A percentile compares a stretch with the other conserved stretches of the same genome.
Evolutionary conservation across 129 eudicot genomes (phyloP).

Genomic region (Arctium minus): DNA sequence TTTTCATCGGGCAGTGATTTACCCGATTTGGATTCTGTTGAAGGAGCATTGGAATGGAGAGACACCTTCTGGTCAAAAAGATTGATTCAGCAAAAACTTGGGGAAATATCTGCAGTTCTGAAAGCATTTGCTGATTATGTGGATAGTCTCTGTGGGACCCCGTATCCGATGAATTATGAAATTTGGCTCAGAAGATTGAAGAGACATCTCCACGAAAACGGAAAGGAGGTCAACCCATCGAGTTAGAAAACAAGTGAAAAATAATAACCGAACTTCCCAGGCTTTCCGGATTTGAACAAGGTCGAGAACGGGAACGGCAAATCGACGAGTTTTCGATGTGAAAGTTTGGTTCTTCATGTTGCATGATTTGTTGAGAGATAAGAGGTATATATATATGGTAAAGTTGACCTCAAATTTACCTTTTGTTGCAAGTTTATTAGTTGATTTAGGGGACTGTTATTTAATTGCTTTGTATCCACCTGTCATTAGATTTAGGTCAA

Average conservation of each 20-base stretch:
- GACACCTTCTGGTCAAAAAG: constrained; percentile 89
- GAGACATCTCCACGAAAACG: constrained; percentile 62
- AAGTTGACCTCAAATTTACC: constrained; percentile 27
- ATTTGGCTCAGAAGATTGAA: constrained; percentile 86
- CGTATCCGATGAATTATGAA: constrained; percentile 80
- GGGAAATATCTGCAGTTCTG: constrained; percentile 91
- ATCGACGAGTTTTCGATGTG: background rate
- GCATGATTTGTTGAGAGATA: constrained; percentile 24
- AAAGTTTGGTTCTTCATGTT: background rate
- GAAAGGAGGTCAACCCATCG: constrained; percentile 58
- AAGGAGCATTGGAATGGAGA: constrained; percentile 96
- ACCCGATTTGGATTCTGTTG: constrained; percentile 92
- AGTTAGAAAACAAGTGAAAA: constrained; percentile 21
- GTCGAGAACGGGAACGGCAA: background rate
- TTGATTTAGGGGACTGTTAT: constrained; percentile 19
- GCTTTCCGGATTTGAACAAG: background rate
- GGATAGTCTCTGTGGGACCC: constrained; percentile 94
- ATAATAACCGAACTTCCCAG: background rate
- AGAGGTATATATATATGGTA: constrained; percentile 21
- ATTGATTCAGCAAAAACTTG: constrained; percentile 88
- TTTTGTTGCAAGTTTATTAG: constrained; percentile 24
- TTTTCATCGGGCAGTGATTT: constrained; percentile 68
- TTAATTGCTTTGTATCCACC: constrained; percentile 17
- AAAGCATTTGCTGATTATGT: constrained; percentile 98
- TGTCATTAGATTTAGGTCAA: constrained; percentile 26